These are phyloP conservation scores for Fusarium newnesense DNA, from an alignment of 2,329 filamentous ascomycete species.

Conservation along the genomic window DNA sequence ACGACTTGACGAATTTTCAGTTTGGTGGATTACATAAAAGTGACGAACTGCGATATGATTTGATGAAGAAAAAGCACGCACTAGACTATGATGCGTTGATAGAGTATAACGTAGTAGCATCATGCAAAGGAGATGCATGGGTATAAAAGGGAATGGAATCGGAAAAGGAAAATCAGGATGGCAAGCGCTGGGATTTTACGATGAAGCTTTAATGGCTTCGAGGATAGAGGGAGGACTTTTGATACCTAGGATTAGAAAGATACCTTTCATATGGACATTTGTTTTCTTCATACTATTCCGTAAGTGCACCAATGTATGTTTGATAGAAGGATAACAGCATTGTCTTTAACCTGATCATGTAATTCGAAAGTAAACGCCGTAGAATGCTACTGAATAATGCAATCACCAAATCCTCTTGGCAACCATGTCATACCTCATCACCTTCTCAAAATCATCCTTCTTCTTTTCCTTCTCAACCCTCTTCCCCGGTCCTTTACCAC, in stretches of 20 bases:
- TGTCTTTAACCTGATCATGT: not conserved
- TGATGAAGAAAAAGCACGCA: constrained; percentile 39
- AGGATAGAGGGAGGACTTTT: constrained; percentile 25
- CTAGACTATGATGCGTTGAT: constrained; percentile 27
- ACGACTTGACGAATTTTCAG: constrained; percentile 31
- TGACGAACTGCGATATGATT: constrained; percentile 41
- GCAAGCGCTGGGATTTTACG: constrained; percentile 31
- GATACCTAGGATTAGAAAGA: constrained; percentile 41
- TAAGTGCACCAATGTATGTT: not conserved
- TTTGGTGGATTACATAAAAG: constrained; percentile 24
- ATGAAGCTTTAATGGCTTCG: constrained; percentile 15
- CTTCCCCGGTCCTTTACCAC: constrained; percentile 63
- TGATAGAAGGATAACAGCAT: not conserved
- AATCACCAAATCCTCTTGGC: constrained; percentile 93
- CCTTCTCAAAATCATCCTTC: constrained; percentile 67
- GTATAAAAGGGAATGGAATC: constrained; percentile 14
- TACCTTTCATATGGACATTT: constrained; percentile 31
- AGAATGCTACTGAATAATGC: constrained; percentile 2
- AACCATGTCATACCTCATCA: constrained; percentile 92
- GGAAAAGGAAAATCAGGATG: constrained; percentile 12
- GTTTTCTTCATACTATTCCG: not conserved
- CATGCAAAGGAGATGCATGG: constrained; percentile 17
- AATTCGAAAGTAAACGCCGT: constrained; percentile 12
- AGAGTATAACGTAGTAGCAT: constrained; percentile 38
- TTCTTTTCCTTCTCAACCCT: constrained; percentile 61